A percentile compares a stretch with the other conserved stretches of the same genome.
Evolutionary conservation across 2,329 filamentous ascomycete genomes (phyloP).

Genomic region (Botryotinia globosa): DNA sequence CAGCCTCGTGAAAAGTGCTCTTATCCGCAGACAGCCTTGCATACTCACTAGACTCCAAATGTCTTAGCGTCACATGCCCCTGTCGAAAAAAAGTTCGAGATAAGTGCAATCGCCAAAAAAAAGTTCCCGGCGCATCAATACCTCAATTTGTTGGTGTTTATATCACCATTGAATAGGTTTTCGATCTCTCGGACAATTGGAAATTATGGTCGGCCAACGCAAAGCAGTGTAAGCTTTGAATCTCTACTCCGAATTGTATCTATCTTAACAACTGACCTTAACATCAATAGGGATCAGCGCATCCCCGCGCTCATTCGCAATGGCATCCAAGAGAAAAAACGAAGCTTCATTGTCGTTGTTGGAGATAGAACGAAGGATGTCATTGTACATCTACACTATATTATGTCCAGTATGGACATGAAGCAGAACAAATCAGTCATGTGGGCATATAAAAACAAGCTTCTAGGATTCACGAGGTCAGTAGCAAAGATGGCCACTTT

Average conservation of each 20-base stretch:
- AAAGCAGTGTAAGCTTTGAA: slow-evolving; percentile 35
- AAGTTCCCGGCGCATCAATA: slow-evolving; percentile 20
- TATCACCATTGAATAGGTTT: slow-evolving; percentile 29
- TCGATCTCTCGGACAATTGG: slow-evolving; percentile 1
- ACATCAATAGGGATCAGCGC: slow-evolving; percentile 67
- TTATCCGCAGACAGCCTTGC: slow-evolving; percentile 9
- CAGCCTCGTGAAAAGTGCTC: neutral
- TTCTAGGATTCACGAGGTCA: slow-evolving; percentile 82
- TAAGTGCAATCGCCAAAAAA: slow-evolving; percentile 21
- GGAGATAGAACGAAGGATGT: slow-evolving; percentile 94
- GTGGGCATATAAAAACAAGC: slow-evolving; percentile 98
- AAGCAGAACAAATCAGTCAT: slow-evolving; percentile 95
- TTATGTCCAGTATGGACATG: slow-evolving; percentile 84
- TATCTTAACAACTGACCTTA: neutral
- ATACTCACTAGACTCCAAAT: neutral
- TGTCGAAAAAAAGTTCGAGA: slow-evolving; percentile 21
- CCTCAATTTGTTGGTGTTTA: slow-evolving; percentile 20
- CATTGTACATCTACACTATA: slow-evolving; percentile 91
- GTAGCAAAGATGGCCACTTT: slow-evolving; percentile 25
- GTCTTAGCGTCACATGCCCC: neutral
- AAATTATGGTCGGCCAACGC: slow-evolving; percentile 29
- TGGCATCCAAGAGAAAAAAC: slow-evolving; percentile 91
- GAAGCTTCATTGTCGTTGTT: slow-evolving; percentile 96
- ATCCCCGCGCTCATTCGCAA: slow-evolving; percentile 90
- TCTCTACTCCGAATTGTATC: slow-evolving; percentile 21